These are phyloP conservation scores for Linum trigynum DNA, from an alignment of 345 rosid genomes.

Conservation along the genomic window DNA sequence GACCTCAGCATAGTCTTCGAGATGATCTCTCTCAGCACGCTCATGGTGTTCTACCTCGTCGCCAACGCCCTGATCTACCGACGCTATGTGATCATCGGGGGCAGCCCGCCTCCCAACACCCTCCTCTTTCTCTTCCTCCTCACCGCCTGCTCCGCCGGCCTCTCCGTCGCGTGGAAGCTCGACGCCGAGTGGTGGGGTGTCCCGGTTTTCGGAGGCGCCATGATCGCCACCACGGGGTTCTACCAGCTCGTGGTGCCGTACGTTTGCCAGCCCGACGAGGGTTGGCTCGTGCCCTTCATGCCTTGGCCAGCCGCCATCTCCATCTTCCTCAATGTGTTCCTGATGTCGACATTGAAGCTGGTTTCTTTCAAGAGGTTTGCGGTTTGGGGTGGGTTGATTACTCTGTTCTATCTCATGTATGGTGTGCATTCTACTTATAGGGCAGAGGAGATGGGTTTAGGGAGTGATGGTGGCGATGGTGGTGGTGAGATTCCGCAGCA, in stretches of 20 bases:
- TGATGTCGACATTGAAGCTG: slow-evolving; percentile 53
- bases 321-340: slow-evolving; percentile 65
- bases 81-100: slow-evolving; percentile 38
- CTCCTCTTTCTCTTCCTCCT: slow-evolving; percentile 62
- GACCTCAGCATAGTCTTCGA: slow-evolving; percentile 59
- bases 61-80: slow-evolving; percentile 82
- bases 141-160: slow-evolving; percentile 42
- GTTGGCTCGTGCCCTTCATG: slow-evolving; percentile 84
- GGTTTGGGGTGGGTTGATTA: slow-evolving; percentile 58
- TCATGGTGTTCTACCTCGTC: slow-evolving; percentile 76
- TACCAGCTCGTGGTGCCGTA: slow-evolving; percentile 39
- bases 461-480: slow-evolving; percentile 6
- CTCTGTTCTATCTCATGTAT: slow-evolving; percentile 62
- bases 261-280: slow-evolving; percentile 15
- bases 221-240: slow-evolving; percentile 29
- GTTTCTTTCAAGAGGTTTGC: slow-evolving; percentile 57
- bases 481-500: slow-evolving; percentile 20
- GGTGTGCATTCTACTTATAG: slow-evolving; percentile 82
- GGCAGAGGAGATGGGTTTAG: slow-evolving; percentile 49
- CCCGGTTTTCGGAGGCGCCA: slow-evolving; percentile 32
- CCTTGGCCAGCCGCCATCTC: slow-evolving; percentile 86
- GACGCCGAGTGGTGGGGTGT: slow-evolving; percentile 46
- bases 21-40: slow-evolving; percentile 69
- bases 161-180: slow-evolving; percentile 66
- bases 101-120: slow-evolving; percentile 42